phyloP scores from a whole-genome alignment of 768 basidiomycete genomes.

The Tulasnella sp. region DNA sequence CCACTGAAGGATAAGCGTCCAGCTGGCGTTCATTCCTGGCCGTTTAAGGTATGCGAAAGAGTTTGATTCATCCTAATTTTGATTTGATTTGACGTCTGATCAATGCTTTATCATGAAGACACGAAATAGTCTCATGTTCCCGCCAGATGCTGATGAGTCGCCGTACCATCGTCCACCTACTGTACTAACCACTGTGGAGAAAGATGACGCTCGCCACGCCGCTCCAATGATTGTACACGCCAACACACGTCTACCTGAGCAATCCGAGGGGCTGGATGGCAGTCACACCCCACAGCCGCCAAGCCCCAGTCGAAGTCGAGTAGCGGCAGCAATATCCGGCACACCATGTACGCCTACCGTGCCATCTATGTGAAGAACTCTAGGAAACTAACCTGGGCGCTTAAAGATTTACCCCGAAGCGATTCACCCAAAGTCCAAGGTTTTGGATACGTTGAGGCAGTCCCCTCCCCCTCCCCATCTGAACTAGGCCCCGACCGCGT shows the following conservation, averaged over 20 bases:
- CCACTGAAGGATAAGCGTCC: conserved; percentile 59
- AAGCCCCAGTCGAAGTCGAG: conserved; percentile 82
- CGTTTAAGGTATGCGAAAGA: conserved; percentile 49
- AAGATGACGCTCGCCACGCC: conserved; percentile 26
- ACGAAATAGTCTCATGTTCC: conserved; percentile 90
- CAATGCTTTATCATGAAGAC: conserved; percentile 37
- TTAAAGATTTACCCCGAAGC: conserved; percentile 2
- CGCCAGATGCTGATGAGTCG: conserved; percentile 79
- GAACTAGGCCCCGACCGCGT: conserved; percentile 71
- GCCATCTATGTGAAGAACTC: neutral
- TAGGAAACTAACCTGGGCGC: conserved; percentile 48
- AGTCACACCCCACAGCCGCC: conserved; percentile 49
- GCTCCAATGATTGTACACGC: conserved; percentile 60
- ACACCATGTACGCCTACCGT: conserved; percentile 58
- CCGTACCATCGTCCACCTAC: conserved; percentile 47
- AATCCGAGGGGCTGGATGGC: conserved; percentile 41
- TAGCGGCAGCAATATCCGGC: conserved; percentile 87
- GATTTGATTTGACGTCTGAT: conserved; percentile 6
- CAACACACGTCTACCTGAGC: conserved; percentile 71
- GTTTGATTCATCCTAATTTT: neutral
- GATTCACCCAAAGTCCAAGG: conserved; percentile 31
- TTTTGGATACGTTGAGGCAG: conserved; percentile 68
- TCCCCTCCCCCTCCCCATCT: conserved; percentile 80
- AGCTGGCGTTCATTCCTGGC: conserved; percentile 71
- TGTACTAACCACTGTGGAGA: conserved; percentile 22